phyloP scores from a whole-genome alignment of 768 basidiomycete genomes.

The Cubamyces sp. region DNA sequence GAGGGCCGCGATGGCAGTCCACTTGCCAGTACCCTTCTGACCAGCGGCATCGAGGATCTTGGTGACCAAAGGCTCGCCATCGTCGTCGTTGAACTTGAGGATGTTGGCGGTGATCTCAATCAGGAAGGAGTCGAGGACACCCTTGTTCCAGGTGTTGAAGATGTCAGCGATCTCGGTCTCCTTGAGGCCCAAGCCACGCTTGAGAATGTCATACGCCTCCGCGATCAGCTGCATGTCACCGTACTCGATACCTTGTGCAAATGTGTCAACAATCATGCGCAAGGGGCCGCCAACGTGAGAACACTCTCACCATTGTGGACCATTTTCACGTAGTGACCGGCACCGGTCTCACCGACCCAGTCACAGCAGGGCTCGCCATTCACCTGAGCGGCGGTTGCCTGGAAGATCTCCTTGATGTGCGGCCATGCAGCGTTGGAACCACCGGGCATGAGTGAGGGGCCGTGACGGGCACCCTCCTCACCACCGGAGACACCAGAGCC shows the following conservation, averaged over 20 bases:
- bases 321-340: slow-evolving; percentile 99
- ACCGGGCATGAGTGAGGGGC: slow-evolving; percentile 99
- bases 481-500: slow-evolving; percentile 99
- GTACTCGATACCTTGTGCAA: slow-evolving; percentile 88
- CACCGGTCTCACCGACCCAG: slow-evolving; percentile 97
- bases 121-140: slow-evolving; percentile 99
- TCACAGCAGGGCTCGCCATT: slow-evolving; percentile 97
- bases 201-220: slow-evolving; percentile 98
- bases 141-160: slow-evolving; percentile 95
- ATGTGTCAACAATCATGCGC: slow-evolving; percentile 10
- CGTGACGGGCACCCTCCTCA: slow-evolving; percentile 97
- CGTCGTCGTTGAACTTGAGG: slow-evolving; percentile 95
- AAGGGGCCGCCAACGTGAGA: slow-evolving; percentile 20
- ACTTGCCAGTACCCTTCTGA: slow-evolving; percentile 99
- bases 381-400: slow-evolving; percentile 94
- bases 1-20: slow-evolving; percentile 97
- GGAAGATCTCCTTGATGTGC: slow-evolving; percentile 97
- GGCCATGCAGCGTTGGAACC: slow-evolving; percentile 95
- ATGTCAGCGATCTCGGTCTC: slow-evolving; percentile 94
- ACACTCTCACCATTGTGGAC: slow-evolving; percentile 83
- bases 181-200: slow-evolving; percentile 85
- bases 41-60: slow-evolving; percentile 98
- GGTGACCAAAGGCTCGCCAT: slow-evolving; percentile 85
- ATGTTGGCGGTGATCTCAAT: slow-evolving; percentile 98
- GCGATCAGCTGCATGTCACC: slow-evolving; percentile 99